Evolutionary conservation across 805 yeast species (phyloP), one percentile per base, ranked within the genome.

Genomic region (Teunomyces panamensis): DNA sequence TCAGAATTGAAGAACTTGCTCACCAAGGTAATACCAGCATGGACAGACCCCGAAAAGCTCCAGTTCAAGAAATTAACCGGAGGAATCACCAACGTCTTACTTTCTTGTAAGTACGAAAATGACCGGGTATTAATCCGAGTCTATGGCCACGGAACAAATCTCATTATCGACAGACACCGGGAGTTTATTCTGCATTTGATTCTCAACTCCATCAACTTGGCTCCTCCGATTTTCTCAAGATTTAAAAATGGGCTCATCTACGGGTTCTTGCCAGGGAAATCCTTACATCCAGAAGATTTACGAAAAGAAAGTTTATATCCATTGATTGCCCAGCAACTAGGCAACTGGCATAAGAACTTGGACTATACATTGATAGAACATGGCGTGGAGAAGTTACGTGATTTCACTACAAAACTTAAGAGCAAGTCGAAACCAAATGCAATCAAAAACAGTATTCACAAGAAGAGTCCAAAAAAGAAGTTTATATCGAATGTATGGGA

Each of bases 241-340:
- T 84, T 87, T 56, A 78, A 80, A 30, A 86, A 86, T 62, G 94
- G 94, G 0, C 71, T 86, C 37, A 78, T 86, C 9, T 86, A 86
- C 57, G 90, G 88, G 5, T 86, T 70, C 56, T 69, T 84, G 8
- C 77, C 80, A 1, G 94, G 94, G 8, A 60, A 84, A 27, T 77
- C 91, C 0, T 67, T 84, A 30, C 69, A 75, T 4, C 78, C 83
- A 6, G 65, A 68, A 10, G 88, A 86, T 55, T 67, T 86, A 48
- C 67, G 77, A 28, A 55, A 73, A 39, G 71, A 71, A 3, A 53
- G 58, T 10, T 51, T 85, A 10, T 83, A 73, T 63, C 81, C 80
- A 0, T 72, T 78, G 17, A 81, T 87, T 17, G 86, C 91, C 0
- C 78, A 78, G 39, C 78, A 80, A 50, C 71, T 87, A 42, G 91